Conservation (phyloP, 805 yeast genomes). For the Metschnikowia amazonensis region DNA sequence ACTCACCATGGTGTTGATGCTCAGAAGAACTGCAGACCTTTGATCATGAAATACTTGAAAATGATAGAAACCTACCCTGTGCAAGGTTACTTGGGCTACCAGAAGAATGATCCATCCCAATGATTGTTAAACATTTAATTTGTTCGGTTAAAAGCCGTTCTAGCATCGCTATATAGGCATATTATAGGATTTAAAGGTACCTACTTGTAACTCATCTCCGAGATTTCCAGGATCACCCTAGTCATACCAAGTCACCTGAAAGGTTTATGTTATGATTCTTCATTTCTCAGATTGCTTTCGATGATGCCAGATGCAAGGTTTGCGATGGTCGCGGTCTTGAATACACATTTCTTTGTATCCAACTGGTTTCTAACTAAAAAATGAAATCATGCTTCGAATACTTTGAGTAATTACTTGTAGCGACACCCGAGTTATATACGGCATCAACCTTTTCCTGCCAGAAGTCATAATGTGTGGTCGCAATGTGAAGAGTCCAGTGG, state of each 20-base stretch:
- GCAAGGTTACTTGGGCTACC: conserved; percentile 78
- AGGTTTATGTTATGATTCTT: too few species aligned
- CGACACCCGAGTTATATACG: too few species aligned
- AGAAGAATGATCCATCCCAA: conserved; percentile 82
- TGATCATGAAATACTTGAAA: conserved; percentile 73
- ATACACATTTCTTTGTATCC: not conserved
- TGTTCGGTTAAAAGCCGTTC: conserved; percentile 8
- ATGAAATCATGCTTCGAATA: too few species aligned
- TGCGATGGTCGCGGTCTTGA: not conserved
- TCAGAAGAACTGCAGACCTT: conserved; percentile 72
- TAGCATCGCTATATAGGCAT: conserved; percentile 14
- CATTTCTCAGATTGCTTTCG: not conserved
- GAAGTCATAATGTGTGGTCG: too few species aligned
- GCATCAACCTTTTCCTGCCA: too few species aligned
- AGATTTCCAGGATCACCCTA: too few species aligned
- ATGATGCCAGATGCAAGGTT: not conserved
- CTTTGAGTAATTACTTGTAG: too few species aligned
- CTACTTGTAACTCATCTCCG: not conserved
- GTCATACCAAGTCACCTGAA: too few species aligned
- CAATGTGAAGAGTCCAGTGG: too few species aligned
- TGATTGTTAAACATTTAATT: conserved; percentile 19
- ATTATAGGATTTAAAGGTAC: conserved; percentile 8
- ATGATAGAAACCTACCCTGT: conserved; percentile 67
- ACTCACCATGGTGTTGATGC: conserved; percentile 49
- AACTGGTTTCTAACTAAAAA: not conserved